Base-by-base conservation (phyloP, 163 green algal genomes). In the Prototheca wickerhamii region DNA sequence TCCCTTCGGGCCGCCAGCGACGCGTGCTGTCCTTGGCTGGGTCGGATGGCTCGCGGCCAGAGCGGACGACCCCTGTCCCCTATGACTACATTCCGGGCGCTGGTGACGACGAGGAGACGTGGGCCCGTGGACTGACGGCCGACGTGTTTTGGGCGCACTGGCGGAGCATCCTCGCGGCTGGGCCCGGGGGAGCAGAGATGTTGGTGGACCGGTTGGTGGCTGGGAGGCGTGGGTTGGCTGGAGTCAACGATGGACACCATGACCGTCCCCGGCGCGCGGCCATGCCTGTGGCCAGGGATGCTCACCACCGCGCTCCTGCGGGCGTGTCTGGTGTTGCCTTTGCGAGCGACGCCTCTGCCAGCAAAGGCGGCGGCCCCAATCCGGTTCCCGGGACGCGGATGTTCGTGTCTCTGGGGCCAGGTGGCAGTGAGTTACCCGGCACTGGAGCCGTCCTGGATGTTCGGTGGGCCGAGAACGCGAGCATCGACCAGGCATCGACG, bases 71-170 rank as follows among this genome's bases (percentile, higher is more conserved):
- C 25, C 4, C 26, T 56, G 26, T 61, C 17, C 51, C 50, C 3
- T 94, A 72, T 67, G 70, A 74, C 30, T 95, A 92, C 74, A 69
- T 92, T 42, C 79, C 86, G 1, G 91, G 92, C 0, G 92, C 91
- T 0, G 92, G 82, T 0, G 92, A 98, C 64, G 92, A 98, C 61
- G 91, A 98, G 78, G 92, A 98, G 78, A 89, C 72, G 42, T 98
- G 92, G 92, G 83, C 87, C 0, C 33, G 33, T 2, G 91, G 91
- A 1, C 80, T 97, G 4, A 91, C 77, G 0, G 85, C 91, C 0
- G 53, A 62, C 1, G 59, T 93, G 37, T 85, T 96, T 44, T 96
- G 86, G 86, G 52, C 64, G 31, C 75, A 91, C 58, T 40, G 59
- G 42, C 55, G 65, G 34, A 46, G 65, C 33, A 67, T 87, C 57